Percentiles rank a stretch among this genome's conserved stretches.
Conservation (phyloP, 495 filamentous ascomycete genomes). For the Talaromyces borbonicus region DNA sequence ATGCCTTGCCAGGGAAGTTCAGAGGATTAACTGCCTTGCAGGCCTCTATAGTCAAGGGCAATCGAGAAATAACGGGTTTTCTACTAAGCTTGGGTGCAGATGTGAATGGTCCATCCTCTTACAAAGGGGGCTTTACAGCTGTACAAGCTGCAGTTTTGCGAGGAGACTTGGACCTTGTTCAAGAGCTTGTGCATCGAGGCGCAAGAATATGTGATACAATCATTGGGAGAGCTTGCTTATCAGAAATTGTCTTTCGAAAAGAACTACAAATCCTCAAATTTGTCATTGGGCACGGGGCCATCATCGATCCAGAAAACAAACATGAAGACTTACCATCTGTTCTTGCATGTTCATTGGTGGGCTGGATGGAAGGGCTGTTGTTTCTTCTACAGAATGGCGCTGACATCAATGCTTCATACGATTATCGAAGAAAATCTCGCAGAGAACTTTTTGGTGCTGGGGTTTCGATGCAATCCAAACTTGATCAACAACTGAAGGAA, state of each 20-base stretch:
- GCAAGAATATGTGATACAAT: constrained; percentile 16
- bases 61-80: constrained; percentile 11
- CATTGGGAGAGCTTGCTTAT: constrained; percentile 20
- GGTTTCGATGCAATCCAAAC: no score
- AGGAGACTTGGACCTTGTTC: constrained; percentile 4
- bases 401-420: background rate
- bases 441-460: background rate
- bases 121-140: constrained; percentile 13
- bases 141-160: constrained; percentile 12
- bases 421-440: background rate
- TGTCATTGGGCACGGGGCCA: constrained; percentile 10
- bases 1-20: constrained; percentile 14
- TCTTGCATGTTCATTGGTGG: background rate
- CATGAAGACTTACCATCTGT: background rate
- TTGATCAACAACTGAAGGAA: background rate
- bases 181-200: constrained; percentile 7
- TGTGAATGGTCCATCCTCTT: constrained; percentile 13
- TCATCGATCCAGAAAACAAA: constrained; percentile 5
- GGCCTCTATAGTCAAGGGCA: constrained; percentile 15
- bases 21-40: constrained; percentile 20
- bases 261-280: constrained; percentile 8
- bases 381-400: constrained; percentile 11
- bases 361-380: constrained; percentile 5
- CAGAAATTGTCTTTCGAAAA: constrained; percentile 6
- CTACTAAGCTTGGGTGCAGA: constrained; percentile 11